Base-by-base conservation (phyloP, 140 eudicot genomes). In the Anethum foeniculum region DNA sequence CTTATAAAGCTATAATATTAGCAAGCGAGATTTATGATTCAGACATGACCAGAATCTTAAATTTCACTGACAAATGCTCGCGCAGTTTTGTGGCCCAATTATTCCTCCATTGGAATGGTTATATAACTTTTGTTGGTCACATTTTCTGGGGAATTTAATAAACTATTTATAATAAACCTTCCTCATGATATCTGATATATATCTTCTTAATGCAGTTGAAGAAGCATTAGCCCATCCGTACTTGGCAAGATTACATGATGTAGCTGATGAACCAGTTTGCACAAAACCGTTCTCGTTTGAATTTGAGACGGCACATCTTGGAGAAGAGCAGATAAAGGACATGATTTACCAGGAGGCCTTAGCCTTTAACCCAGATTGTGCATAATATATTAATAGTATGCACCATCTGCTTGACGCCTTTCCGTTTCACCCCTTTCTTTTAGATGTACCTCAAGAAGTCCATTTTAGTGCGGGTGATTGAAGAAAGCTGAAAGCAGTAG, bases 301-400 rank as follows among this genome's bases (percentile, higher is more conserved):
- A 52, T 94, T 94, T 58, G 98, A 94, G 90, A 91, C 86, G 80
- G 93, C 88, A 84, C 87, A 87, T 81, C 76, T 90, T 43, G 84
- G 92, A 67, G 98, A 94, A 83, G 98, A 92, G 68, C 96, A 94
- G 80, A 94, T 94, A n/a, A 94, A 94, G 84, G 96, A 94, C 44
- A 84, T 94, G 91, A 94, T 94, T 19, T 92, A 94, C 82, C 92
- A 90, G 80, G 97, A 94, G 83, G 89, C 98, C 44, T 84, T 90
- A 76, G 89, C 89, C 52, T 85, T 90, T 75, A 94, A 94, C 79
- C 98, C 97, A 0, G 86, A 82, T 44, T 87, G 84, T 54, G 92
- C 80, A 52, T 92, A 84, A 85, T 58, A 44, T 25, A 15, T 68
- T 14, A 41, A 80, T 46, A 11, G 71, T 41, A 16, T 71, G 44